Percentiles rank a stretch among this genome's conserved stretches.
Evolutionary conservation across 495 filamentous ascomycete genomes (phyloP).

Genomic region (Penicillium desertorum): DNA sequence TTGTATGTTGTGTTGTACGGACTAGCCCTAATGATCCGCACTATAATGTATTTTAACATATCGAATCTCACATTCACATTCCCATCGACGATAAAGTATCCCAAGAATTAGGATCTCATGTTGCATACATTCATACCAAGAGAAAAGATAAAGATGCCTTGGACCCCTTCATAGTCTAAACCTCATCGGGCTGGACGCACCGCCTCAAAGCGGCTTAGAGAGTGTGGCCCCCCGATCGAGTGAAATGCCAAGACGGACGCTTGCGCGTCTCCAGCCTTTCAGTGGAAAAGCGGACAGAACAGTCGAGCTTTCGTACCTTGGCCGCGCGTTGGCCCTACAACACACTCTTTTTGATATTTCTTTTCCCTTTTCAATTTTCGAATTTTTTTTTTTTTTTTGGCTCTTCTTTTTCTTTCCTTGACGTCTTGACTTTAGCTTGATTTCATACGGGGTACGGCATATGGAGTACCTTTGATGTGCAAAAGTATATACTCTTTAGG

Average conservation of each 20-base stretch:
- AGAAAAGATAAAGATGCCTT: conserved; percentile 5
- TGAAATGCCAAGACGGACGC: conserved; percentile 45
- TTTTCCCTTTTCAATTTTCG: not conserved
- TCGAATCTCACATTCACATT: conserved; percentile 1
- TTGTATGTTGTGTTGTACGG: not conserved
- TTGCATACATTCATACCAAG: conserved; percentile 19
- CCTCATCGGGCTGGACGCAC: conserved; percentile 11
- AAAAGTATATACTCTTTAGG: not conserved
- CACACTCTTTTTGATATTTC: not conserved
- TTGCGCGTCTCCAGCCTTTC: conserved; percentile 48
- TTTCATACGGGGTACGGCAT: not conserved
- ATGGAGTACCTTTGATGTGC: not conserved
- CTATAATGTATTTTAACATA: not conserved
- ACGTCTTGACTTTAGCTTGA: not conserved
- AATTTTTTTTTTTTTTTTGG: not conserved
- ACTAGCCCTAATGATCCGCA: not conserved
- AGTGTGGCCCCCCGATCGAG: conserved; percentile 44
- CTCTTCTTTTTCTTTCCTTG: not conserved
- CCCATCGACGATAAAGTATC: not conserved
- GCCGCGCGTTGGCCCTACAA: conserved; percentile 17
- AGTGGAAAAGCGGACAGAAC: conserved; percentile 7
- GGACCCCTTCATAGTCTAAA: conserved; percentile 1
- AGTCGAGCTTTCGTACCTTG: conserved; percentile 7
- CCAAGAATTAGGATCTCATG: not conserved
- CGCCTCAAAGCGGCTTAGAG: conserved; percentile 25